Evolutionary conservation across 179 eudicot species (phyloP), one percentile per base, ranked within the genome.

Genomic region (Patellifolia procumbens): DNA sequence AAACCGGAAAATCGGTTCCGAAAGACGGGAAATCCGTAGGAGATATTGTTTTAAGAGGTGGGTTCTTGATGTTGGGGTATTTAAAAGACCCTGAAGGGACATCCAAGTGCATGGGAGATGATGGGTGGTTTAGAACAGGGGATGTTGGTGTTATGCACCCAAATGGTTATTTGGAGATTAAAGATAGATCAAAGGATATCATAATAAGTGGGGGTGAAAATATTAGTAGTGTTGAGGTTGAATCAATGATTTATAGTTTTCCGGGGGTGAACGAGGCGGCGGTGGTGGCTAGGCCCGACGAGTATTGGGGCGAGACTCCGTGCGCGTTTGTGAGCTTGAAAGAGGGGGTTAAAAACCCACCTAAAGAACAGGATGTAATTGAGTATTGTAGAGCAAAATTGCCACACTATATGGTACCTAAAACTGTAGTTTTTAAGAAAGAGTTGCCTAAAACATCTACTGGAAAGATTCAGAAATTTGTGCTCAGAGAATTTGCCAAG

Each of bases 361-460:
- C 86, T 35, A 78, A 81, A 42, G 75, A 69, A 46, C 19, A 56
- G 20, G 64, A 72, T 32, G 73, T 92, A 7, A 78, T 74, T 2
- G 81, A 82, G 61, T 78, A 78, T 70, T 82, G 84, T 37, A 74
- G 84, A 39, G 68, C 46, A 0, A 78, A 72, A 34, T 19, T 82
- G 58, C 79, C 84, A 1, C 79, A 74, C 35, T 82, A 82, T 66
- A 82, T 82, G 84, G 73, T 82, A 24, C 84, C 84, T 12, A 82
- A 78, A 68, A 78, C 76, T 16, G 84, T 82, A 20, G 81, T 82
- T 6, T 74, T 82, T 51, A 67, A 78, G 48, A 79, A 82, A 13
- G 81, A 82, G n/a, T 71, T 82, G 49, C 84, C 84, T 6, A 82
- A 82, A 72, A 82, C 84, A 22, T 82, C 84, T 15, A 82, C 84